Percentiles rank a stretch among this genome's conserved stretches.
phyloP scores from a whole-genome alignment of 2,329 filamentous ascomycete genomes.

The Rutstroemia sp. region DNA sequence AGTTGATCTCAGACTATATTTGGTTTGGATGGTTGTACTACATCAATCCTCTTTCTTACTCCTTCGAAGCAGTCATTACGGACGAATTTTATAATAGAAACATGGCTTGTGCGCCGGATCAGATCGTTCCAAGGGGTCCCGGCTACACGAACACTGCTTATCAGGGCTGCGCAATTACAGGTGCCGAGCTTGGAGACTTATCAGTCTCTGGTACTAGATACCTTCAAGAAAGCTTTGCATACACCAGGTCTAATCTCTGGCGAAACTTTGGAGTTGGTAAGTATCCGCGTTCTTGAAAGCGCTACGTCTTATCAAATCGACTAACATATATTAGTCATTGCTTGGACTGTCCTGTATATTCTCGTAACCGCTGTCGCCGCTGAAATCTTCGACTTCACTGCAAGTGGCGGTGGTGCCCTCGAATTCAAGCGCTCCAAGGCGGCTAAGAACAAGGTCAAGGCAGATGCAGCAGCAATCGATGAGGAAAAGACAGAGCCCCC shows the following conservation, averaged over 20 bases:
- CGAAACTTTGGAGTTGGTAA: constrained; percentile 51
- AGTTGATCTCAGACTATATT: constrained; percentile 49
- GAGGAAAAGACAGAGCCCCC: constrained; percentile 38
- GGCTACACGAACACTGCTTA: constrained; percentile 42
- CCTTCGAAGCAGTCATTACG: constrained; percentile 55
- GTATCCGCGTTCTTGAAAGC: background rate
- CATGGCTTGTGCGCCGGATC: constrained; percentile 48
- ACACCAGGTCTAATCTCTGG: constrained; percentile 52
- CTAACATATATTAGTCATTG: constrained; percentile 43
- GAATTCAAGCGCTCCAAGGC: constrained; percentile 64
- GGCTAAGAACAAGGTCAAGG: constrained; percentile 45
- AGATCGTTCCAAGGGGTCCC: constrained; percentile 53
- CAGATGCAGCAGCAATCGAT: constrained; percentile 39
- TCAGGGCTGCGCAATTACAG: constrained; percentile 56
- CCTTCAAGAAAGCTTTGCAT: constrained; percentile 46
- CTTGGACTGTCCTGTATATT: constrained; percentile 68
- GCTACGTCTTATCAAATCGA: background rate
- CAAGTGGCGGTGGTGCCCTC: constrained; percentile 57
- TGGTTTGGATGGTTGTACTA: constrained; percentile 57
- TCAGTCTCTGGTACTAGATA: constrained; percentile 48
- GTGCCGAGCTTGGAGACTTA: constrained; percentile 43
- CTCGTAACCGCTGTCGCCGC: constrained; percentile 62
- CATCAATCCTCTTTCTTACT: constrained; percentile 43
- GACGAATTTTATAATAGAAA: constrained; percentile 52
- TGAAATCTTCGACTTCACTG: constrained; percentile 58